Evolutionary conservation across 225 moss, liverwort and hornwort species (phyloP).

Genomic region (Thuidium tamariscinum): DNA sequence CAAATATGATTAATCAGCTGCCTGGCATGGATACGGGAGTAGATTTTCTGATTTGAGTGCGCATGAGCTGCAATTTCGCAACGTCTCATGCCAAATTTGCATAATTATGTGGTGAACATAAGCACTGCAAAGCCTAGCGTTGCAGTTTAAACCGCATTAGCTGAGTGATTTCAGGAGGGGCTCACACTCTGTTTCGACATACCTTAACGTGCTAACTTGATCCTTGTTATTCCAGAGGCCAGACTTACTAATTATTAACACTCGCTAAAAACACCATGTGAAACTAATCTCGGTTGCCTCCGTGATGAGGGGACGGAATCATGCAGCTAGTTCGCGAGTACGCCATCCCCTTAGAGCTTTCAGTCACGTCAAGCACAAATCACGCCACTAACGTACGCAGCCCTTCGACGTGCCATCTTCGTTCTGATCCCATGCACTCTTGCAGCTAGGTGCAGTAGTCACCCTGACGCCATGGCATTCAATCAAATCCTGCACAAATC

Average conservation of each 20-base stretch:
- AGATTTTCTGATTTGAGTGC: neutral
- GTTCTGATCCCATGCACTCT: conserved; percentile 21
- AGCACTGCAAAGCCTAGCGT: neutral
- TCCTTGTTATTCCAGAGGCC: too few species aligned
- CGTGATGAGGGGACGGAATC: neutral
- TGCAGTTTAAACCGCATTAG: neutral
- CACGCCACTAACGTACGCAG: neutral
- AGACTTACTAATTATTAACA: neutral
- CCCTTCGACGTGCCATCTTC: conserved; percentile 37
- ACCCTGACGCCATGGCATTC: conserved; percentile 10
- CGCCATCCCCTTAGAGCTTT: neutral
- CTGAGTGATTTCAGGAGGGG: neutral
- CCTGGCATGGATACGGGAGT: neutral
- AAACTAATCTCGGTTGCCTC: neutral
- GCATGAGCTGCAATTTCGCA: neutral
- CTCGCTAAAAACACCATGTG: neutral
- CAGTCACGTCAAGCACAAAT: neutral
- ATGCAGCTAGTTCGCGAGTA: neutral
- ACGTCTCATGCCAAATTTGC: neutral
- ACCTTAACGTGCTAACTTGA: neutral
- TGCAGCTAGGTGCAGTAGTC: neutral
- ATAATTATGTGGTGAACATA: too few species aligned
- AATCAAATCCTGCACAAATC: conserved; percentile 48
- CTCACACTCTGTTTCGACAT: neutral
- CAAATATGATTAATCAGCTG: neutral